Base-by-base conservation (phyloP, 768 basidiomycete genomes). In the Trametes sanguinea region DNA sequence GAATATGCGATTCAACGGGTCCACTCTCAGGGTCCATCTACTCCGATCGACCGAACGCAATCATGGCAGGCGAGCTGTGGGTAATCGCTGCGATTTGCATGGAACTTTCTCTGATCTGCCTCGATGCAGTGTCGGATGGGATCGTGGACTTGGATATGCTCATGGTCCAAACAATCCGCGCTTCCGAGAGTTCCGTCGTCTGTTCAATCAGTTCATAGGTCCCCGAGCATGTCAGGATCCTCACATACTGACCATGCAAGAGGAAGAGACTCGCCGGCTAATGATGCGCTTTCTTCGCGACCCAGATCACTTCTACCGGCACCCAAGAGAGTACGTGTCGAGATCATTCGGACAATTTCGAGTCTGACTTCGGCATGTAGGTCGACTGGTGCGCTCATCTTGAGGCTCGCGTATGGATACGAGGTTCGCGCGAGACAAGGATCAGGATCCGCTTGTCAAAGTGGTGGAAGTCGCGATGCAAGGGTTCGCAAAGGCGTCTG, bases 201-300 rank as follows among this genome's bases (percentile, higher is more conserved):
- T 78, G 9, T 74, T 76, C 63, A 70, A 75, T 17, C 57, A 69
- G 4, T 71, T 70, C 56, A 75, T 77, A 39, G 76, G 75, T 1
- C 72, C 75, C 0, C 70, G 71, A 14, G 67, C 71, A 10, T 72
- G 64, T 43, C 60, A 69, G 40, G 56, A 67, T 11, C 32, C 62
- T 3, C 45, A 35, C 14, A 51, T 69, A 22, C 60, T 69, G 10
- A 6, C 52, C 22, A 62, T 68, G 53, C 69, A 69, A 51, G 67
- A 70, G 48, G 39, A 52, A 37, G 65, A 66, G 44, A 63, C 67
- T 3, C 54, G 45, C 29, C 57, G 54, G 32, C 65, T 71, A 9
- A 55, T 70, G 39, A 8, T 50, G 6, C 63, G 69, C 4, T 54
- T 72, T 14, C 9, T 69, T 32, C 37, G 50, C 14, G 59, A 61